Evolutionary conservation across 768 basidiomycete genomes (phyloP).

Genomic region (Kwoniella bestiolae): DNA sequence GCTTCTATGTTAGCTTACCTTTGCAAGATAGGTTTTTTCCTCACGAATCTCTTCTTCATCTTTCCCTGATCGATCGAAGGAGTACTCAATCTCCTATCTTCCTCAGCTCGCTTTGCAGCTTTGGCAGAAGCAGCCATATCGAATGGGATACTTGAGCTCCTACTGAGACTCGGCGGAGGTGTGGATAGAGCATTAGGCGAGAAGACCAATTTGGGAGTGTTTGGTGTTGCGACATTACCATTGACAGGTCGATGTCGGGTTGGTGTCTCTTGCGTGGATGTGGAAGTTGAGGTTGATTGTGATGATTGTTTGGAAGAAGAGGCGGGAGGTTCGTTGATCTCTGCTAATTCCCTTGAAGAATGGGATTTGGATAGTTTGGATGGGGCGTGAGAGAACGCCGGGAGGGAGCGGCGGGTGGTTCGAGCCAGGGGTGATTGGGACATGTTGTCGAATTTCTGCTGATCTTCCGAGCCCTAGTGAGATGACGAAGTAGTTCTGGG

Average conservation of each 20-base stretch:
- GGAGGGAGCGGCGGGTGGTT: slow-evolving; percentile 33
- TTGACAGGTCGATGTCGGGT: slow-evolving; percentile 15
- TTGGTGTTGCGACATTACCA: slow-evolving; percentile 12
- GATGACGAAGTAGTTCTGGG: background rate
- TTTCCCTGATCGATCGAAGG: slow-evolving; percentile 2
- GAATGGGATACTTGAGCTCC: slow-evolving; percentile 49
- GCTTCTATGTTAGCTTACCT: slow-evolving; percentile 27
- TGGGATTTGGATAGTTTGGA: slow-evolving; percentile 42
- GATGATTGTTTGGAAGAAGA: background rate
- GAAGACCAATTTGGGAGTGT: slow-evolving; percentile 46
- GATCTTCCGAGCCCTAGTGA: background rate
- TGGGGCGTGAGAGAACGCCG: slow-evolving; percentile 41
- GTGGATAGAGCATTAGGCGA: slow-evolving; percentile 46
- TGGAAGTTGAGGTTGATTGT: background rate
- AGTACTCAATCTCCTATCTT: slow-evolving; percentile 16
- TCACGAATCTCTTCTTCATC: slow-evolving; percentile 40
- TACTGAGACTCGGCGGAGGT: slow-evolving; percentile 39
- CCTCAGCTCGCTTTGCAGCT: slow-evolving; percentile 32
- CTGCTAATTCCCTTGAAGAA: slow-evolving; percentile 22
- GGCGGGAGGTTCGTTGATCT: slow-evolving; percentile 7
- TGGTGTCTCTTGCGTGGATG: slow-evolving; percentile 9
- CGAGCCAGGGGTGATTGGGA: slow-evolving; percentile 50
- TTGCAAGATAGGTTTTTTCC: slow-evolving; percentile 44
- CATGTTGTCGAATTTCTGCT: slow-evolving; percentile 25
- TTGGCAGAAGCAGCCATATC: slow-evolving; percentile 48